phyloP scores from a whole-genome alignment of 108 stramenopile genomes.

The Nannochloropsis gaditana region DNA sequence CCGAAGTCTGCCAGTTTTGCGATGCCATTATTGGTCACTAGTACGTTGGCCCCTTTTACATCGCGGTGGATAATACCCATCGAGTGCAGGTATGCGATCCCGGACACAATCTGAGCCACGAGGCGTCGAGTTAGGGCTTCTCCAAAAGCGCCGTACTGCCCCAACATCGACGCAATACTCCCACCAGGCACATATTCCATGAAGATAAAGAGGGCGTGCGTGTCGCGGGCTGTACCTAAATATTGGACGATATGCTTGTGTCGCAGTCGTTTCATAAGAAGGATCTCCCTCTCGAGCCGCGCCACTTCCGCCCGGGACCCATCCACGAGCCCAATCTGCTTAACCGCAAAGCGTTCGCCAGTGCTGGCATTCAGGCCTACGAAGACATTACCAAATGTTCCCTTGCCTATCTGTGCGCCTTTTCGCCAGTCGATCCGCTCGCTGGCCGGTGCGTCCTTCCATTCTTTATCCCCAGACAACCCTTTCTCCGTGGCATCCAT shows the following conservation, averaged over 20 bases:
- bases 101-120: constrained; percentile 51
- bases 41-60: constrained; percentile 63
- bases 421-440: constrained; percentile 50
- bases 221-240: constrained; percentile 45
- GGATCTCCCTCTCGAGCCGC: constrained; percentile 48
- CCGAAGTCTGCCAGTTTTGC: constrained; percentile 58
- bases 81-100: constrained; percentile 54
- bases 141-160: constrained; percentile 51
- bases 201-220: constrained; percentile 50
- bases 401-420: constrained; percentile 58
- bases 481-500: not conserved
- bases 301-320: constrained; percentile 40
- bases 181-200: constrained; percentile 60
- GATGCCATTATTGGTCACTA: constrained; percentile 55
- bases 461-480: not conserved
- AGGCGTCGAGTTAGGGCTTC: constrained; percentile 42
- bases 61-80: constrained; percentile 60
- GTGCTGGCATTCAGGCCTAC: constrained; percentile 54
- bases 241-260: constrained; percentile 59
- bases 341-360: constrained; percentile 61
- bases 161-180: constrained; percentile 48
- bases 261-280: constrained; percentile 48
- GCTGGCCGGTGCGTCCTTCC: not conserved
- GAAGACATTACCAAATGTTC: constrained; percentile 54
- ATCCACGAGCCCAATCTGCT: constrained; percentile 50